phyloP scores from a whole-genome alignment of 805 yeast genomes.

The Zygosaccharomyces lentus region DNA sequence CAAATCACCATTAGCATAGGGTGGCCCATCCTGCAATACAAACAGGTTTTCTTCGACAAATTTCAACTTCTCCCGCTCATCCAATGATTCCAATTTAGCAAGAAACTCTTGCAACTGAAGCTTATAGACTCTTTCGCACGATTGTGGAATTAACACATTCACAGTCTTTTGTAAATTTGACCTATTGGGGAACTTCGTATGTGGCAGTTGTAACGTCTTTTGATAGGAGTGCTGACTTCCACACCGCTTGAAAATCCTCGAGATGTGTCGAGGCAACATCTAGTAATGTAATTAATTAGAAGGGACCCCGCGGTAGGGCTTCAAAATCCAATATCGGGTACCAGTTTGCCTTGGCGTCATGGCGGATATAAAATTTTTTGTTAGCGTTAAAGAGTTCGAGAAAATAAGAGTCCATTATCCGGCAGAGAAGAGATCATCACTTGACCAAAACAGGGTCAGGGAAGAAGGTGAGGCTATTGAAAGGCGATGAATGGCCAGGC shows the following conservation, averaged over 20 bases:
- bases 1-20: slow-evolving; percentile 92
- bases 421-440: background rate
- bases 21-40: slow-evolving; percentile 94
- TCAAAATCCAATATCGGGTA: background rate
- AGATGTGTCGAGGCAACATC: slow-evolving; percentile 8
- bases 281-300: background rate
- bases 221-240: slow-evolving; percentile 39
- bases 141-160: slow-evolving; percentile 44
- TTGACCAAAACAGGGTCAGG: background rate
- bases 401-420: background rate
- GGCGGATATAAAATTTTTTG: background rate
- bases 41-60: slow-evolving; percentile 42
- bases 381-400: background rate
- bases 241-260: slow-evolving; percentile 3
- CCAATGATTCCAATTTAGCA: slow-evolving; percentile 9
- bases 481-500: background rate
- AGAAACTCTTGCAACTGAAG: slow-evolving; percentile 47
- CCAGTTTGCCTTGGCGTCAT: background rate
- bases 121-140: slow-evolving; percentile 57
- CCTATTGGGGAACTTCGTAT: slow-evolving; percentile 61
- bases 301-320: background rate
- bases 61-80: slow-evolving; percentile 22
- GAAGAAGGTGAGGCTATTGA: background rate
- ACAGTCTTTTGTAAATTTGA: slow-evolving; percentile 45
- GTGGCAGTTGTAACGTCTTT: slow-evolving; percentile 58